phyloP scores from a whole-genome alignment of 73 alveolate species.

The Blepharisma japonicum region DNA sequence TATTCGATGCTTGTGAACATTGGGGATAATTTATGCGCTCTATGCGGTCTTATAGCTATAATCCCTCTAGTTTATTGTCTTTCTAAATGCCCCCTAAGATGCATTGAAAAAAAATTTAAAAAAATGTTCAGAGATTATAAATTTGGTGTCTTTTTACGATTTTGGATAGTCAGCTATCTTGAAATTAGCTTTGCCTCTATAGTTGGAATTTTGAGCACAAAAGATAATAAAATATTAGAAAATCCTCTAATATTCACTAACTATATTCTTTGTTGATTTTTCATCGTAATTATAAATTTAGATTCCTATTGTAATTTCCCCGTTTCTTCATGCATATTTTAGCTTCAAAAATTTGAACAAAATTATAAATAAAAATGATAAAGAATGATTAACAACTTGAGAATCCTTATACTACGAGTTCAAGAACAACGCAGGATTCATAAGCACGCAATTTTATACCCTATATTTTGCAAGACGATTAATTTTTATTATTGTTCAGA shows the following conservation, averaged over 20 bases:
- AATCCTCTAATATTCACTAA: background rate
- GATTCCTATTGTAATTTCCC: background rate
- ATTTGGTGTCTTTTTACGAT: background rate
- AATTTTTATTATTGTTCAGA: background rate
- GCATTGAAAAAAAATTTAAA: background rate
- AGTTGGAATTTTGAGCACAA: background rate
- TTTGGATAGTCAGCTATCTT: background rate
- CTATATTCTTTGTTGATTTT: background rate
- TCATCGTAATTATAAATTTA: background rate
- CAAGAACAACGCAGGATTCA: background rate
- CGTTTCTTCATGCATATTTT: background rate
- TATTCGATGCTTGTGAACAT: background rate
- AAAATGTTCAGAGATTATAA: background rate
- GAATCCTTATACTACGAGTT: background rate
- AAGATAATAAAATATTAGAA: background rate
- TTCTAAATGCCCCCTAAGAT: background rate
- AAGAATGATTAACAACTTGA: background rate
- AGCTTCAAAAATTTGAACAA: background rate
- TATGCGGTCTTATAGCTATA: background rate
- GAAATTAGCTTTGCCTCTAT: background rate
- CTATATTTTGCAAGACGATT: background rate
- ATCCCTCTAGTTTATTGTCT: background rate
- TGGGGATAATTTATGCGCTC: background rate
- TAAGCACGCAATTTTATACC: background rate
- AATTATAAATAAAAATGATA: background rate